Evolutionary conservation across 345 rosid species (phyloP), one percentile per base, ranked within the genome.

Genomic region (Durio zibethinus): DNA sequence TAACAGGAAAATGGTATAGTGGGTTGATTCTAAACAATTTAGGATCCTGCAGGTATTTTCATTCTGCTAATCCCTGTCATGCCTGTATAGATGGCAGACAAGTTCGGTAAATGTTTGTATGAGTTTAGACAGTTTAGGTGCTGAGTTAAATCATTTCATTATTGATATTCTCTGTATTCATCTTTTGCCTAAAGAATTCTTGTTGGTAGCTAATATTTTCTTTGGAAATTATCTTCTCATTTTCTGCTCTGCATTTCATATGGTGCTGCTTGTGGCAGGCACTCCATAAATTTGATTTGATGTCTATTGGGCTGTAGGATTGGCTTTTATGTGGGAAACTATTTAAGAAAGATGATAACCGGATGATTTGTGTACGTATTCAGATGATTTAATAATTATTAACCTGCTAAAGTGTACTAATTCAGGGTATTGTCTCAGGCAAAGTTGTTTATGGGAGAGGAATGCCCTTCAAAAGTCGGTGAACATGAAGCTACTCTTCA

Each of bases 401-500:
- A 50, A 71, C 40, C 43, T 71, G 18, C 60, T 50, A 18, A 72
- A 48, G 29, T 18, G 60, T 18, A 71, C 36, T 81, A 76, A 75
- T 64, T 38, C 66, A 21, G 59, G 27, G 45, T 15, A 57, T 61
- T 54, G 45, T 47, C 57, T 66, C 82, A 91, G 94, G 91, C 88
- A 73, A 88, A 76, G 88, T 54, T 81, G 36, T 89, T 89, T 80
- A 57, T 75, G 47, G 23, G 50, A 4, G 90, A 88, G 38, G 91
- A 89, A 6, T 79, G 81, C 80, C 94, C 94, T 14, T 84, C 84
- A 14, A 53, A 87, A 79, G 87, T 89, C 72, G 82, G 86, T 27
- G 72, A 82, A 74, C 52, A 76, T 76, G 84, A 45, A 54, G 68
- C 59, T 64, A 75, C 25, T 38, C 73, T n/a, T 73, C 75, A 64